These are phyloP conservation scores for Penicillium roqueforti DNA, from an alignment of 495 filamentous ascomycete genomes.

Conservation along the genomic window DNA sequence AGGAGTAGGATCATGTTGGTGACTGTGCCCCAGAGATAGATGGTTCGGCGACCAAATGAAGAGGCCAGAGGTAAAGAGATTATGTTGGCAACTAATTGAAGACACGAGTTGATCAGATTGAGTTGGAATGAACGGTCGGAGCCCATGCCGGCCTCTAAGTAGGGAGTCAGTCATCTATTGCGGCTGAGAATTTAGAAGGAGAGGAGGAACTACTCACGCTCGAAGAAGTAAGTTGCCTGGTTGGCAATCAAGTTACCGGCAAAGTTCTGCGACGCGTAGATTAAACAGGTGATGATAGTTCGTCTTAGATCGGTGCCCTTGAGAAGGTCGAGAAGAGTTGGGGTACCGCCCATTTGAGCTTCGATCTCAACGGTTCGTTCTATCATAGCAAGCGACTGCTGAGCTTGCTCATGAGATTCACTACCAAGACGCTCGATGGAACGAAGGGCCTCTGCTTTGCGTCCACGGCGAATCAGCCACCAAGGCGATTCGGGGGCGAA, in stretches of 20 bases:
- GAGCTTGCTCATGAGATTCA: constrained; percentile 50
- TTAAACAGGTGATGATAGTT: constrained; percentile 63
- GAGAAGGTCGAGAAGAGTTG: constrained; percentile 61
- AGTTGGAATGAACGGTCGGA: constrained; percentile 28
- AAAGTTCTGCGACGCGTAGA: constrained; percentile 40
- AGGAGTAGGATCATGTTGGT: constrained; percentile 31
- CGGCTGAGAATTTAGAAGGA: neutral
- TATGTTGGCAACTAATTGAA: constrained; percentile 32
- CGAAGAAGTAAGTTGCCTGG: constrained; percentile 28
- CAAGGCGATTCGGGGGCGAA: constrained; percentile 66
- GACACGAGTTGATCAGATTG: constrained; percentile 36
- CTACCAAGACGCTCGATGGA: constrained; percentile 59
- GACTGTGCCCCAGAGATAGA: constrained; percentile 43
- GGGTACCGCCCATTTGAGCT: constrained; percentile 52
- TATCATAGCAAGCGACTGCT: constrained; percentile 70
- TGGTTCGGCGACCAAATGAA: constrained; percentile 43
- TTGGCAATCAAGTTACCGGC: constrained; percentile 31
- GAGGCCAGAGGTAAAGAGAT: constrained; percentile 25
- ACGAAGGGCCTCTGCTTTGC: constrained; percentile 56
- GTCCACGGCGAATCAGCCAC: constrained; percentile 53
- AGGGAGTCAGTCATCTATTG: constrained; percentile 8
- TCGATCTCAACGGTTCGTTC: constrained; percentile 66
- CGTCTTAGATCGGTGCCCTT: constrained; percentile 62
- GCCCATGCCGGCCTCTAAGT: constrained; percentile 26
- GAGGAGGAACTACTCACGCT: constrained; percentile 16